Conservation (phyloP, 768 basidiomycete genomes). For the Suillus fuscotomentosus region DNA sequence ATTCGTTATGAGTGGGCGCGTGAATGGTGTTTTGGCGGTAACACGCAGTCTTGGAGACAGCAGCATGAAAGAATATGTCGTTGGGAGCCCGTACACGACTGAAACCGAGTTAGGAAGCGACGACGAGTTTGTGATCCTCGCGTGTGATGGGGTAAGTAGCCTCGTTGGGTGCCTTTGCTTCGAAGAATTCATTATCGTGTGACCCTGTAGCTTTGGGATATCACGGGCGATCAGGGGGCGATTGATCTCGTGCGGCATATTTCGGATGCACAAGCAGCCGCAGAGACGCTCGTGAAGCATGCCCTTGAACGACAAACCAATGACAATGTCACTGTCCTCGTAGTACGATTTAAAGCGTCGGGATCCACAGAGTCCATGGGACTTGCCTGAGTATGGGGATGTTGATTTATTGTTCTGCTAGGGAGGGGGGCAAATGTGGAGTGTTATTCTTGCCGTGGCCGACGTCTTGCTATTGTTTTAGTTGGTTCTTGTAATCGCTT, state of each 20-base stretch:
- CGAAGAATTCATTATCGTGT: background rate
- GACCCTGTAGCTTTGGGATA: conserved; percentile 85
- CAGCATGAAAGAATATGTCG: conserved; percentile 99
- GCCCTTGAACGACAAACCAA: conserved; percentile 88
- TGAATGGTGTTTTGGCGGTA: conserved; percentile 96
- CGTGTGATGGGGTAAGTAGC: conserved; percentile 90
- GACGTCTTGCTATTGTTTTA: background rate
- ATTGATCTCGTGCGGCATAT: conserved; percentile 78
- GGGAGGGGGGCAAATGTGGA: conserved; percentile 1
- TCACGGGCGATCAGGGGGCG: conserved; percentile 86
- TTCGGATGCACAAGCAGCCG: conserved; percentile 81
- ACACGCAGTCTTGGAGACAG: conserved; percentile 95
- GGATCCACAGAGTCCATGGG: conserved; percentile 3
- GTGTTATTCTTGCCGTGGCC: background rate
- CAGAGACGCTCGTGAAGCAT: conserved; percentile 73
- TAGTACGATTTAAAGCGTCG: conserved; percentile 71
- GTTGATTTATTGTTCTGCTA: conserved; percentile 7
- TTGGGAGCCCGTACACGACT: conserved; percentile 97
- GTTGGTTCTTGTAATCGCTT: background rate
- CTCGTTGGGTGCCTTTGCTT: conserved; percentile 2
- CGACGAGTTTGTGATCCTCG: conserved; percentile 93
- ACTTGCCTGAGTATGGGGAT: conserved; percentile 12
- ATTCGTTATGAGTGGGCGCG: conserved; percentile 97
- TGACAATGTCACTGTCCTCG: conserved; percentile 92
- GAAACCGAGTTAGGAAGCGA: conserved; percentile 88